These are phyloP conservation scores for Entophlyctis helioformis DNA, from an alignment of 192 early-diverging fungal species.

Conservation along the genomic window DNA sequence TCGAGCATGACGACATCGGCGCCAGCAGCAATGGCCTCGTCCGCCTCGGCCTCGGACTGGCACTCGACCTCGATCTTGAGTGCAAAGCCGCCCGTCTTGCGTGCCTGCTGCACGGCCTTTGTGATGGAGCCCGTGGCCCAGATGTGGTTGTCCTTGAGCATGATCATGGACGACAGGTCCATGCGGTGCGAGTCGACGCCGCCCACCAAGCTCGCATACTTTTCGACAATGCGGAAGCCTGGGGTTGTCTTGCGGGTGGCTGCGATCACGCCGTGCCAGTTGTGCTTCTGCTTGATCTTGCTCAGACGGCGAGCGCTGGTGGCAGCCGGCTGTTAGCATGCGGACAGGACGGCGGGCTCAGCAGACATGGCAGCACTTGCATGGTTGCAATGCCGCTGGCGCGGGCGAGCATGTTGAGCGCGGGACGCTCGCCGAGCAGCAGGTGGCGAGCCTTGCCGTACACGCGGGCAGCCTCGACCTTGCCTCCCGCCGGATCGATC, in stretches of 20 bases:
- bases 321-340: too few species aligned
- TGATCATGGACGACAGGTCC: slow-evolving; percentile 95
- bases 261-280: slow-evolving; percentile 78
- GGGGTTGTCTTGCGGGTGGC: slow-evolving; percentile 98
- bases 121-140: slow-evolving; percentile 88
- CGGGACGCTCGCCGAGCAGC: slow-evolving; percentile 85
- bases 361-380: slow-evolving; percentile 21
- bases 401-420: slow-evolving; percentile 86
- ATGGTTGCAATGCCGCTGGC: slow-evolving; percentile 87
- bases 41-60: slow-evolving; percentile 77
- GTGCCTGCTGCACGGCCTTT: slow-evolving; percentile 70
- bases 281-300: slow-evolving; percentile 52
- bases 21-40: slow-evolving; percentile 90
- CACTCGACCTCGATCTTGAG: slow-evolving; percentile 98
- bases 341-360: background rate
- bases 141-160: slow-evolving; percentile 99
- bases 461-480: slow-evolving; percentile 61
- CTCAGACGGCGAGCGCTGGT: slow-evolving; percentile 39
- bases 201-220: slow-evolving; percentile 94
- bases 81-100: slow-evolving; percentile 75
- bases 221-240: slow-evolving; percentile 93
- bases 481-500: slow-evolving; percentile 50
- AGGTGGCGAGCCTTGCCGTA: slow-evolving; percentile 70
- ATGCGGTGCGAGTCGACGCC: slow-evolving; percentile 95
- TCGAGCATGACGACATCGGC: slow-evolving; percentile 98